A percentile compares a stretch with the other conserved stretches of the same genome.
Conservation (phyloP, 1,139 yeast genomes). For the Pichia cactophila region DNA sequence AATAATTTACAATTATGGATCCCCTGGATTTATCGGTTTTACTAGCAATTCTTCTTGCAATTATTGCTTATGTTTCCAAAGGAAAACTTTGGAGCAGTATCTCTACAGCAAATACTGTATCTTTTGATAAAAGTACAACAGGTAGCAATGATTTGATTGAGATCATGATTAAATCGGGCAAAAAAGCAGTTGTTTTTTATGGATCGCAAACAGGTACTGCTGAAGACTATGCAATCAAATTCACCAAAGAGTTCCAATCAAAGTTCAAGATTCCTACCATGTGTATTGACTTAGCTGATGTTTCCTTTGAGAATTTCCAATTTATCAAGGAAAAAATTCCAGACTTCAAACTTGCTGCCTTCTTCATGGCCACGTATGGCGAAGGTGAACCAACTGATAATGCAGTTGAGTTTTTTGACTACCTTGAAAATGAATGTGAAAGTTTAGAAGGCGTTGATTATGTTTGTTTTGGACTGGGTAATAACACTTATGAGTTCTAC, state of each 20-base stretch:
- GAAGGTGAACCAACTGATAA: slow-evolving; percentile 98
- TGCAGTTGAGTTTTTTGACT: slow-evolving; percentile 66
- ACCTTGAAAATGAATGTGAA: slow-evolving; percentile 50
- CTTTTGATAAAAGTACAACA: background rate
- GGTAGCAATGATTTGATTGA: slow-evolving; percentile 55
- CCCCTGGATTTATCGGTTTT: slow-evolving; percentile 66
- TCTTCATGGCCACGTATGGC: slow-evolving; percentile 89
- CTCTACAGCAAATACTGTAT: slow-evolving; percentile 25
- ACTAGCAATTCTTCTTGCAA: slow-evolving; percentile 54
- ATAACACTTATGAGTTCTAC: slow-evolving; percentile 85
- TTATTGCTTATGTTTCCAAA: slow-evolving; percentile 59
- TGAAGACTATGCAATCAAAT: slow-evolving; percentile 89
- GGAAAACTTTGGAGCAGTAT: slow-evolving; percentile 45
- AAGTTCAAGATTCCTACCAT: slow-evolving; percentile 76
- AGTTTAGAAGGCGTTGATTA: slow-evolving; percentile 57
- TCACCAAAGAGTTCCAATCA: slow-evolving; percentile 80
- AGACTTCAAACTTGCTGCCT: slow-evolving; percentile 45
- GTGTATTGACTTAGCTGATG: slow-evolving; percentile 82
- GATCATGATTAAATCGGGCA: slow-evolving; percentile 53
- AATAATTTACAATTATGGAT: slow-evolving; percentile 32
- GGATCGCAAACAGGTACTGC: slow-evolving; percentile 99
- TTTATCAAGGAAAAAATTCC: slow-evolving; percentile 39
- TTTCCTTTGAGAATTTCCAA: slow-evolving; percentile 69
- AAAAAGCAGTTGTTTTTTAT: slow-evolving; percentile 71
- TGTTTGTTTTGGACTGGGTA: slow-evolving; percentile 85